phyloP scores from a whole-genome alignment of 805 yeast genomes.

The Metschnikowia anglica region DNA sequence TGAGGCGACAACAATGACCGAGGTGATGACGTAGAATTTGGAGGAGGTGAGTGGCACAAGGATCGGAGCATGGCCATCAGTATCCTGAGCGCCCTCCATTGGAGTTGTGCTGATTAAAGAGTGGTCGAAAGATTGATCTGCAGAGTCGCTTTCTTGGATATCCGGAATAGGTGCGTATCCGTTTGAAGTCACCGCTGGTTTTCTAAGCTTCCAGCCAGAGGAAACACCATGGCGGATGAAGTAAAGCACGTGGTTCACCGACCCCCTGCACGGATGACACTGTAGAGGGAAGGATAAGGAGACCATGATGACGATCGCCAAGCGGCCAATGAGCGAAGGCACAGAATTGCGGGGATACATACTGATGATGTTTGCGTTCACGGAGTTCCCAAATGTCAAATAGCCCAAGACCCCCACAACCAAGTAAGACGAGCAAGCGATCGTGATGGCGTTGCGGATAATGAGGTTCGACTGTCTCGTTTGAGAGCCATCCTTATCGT shows the following conservation, averaged over 20 bases:
- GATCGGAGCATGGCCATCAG: slow-evolving; percentile 47
- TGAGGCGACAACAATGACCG: slow-evolving; percentile 45
- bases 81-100: slow-evolving; percentile 47
- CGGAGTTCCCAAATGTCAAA: slow-evolving; percentile 78
- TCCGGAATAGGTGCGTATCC: slow-evolving; percentile 29
- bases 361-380: slow-evolving; percentile 67
- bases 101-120: slow-evolving; percentile 46
- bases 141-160: slow-evolving; percentile 16
- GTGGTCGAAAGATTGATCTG: slow-evolving; percentile 25
- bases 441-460: slow-evolving; percentile 51
- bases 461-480: slow-evolving; percentile 50
- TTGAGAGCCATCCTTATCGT: slow-evolving; percentile 36
- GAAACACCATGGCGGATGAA: slow-evolving; percentile 42
- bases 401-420: slow-evolving; percentile 70
- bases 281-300: slow-evolving; percentile 74
- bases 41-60: slow-evolving; percentile 32
- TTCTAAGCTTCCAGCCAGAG: slow-evolving; percentile 25
- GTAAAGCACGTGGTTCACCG: slow-evolving; percentile 62
- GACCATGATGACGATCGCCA: slow-evolving; percentile 68
- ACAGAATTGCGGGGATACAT: slow-evolving; percentile 58
- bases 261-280: slow-evolving; percentile 78
- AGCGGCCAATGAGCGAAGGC: slow-evolving; percentile 53
- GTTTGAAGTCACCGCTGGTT: slow-evolving; percentile 14
- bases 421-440: slow-evolving; percentile 58
- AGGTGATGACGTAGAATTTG: slow-evolving; percentile 31